These are phyloP conservation scores for Pouteria campechiana DNA, from an alignment of 179 eudicot species.

Conservation along the genomic window DNA sequence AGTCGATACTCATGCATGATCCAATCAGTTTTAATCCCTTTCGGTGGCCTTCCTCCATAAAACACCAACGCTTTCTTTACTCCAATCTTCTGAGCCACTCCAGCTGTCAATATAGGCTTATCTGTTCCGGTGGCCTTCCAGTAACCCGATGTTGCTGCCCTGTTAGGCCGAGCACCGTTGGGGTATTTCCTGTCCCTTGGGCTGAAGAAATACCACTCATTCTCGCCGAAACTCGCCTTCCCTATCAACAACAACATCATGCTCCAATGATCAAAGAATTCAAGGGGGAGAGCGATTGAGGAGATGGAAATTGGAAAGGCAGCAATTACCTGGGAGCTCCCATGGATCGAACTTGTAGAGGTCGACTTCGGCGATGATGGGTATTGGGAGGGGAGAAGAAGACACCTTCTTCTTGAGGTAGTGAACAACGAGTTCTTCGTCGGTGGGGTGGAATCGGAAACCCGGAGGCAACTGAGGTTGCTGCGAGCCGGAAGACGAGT, in stretches of 20 bases:
- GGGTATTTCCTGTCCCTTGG: slow-evolving; percentile 63
- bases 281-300: background rate
- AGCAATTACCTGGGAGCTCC: slow-evolving; percentile 46
- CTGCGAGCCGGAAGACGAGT: slow-evolving; percentile 33
- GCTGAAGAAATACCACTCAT: slow-evolving; percentile 57
- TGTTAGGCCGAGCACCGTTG: slow-evolving; percentile 54
- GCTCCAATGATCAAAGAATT: background rate
- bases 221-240: slow-evolving; percentile 54
- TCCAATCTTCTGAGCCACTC: slow-evolving; percentile 37
- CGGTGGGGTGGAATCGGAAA: slow-evolving; percentile 57
- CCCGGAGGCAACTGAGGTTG: slow-evolving; percentile 56
- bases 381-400: slow-evolving; percentile 43
- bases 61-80: slow-evolving; percentile 58
- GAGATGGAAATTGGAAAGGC: background rate
- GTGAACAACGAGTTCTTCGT: slow-evolving; percentile 55
- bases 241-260: slow-evolving; percentile 12
- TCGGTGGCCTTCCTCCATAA: slow-evolving; percentile 53
- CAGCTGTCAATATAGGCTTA: slow-evolving; percentile 34
- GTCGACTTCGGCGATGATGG: slow-evolving; percentile 54
- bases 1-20: slow-evolving; percentile 59
- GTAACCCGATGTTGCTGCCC: slow-evolving; percentile 60
- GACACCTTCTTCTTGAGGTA: slow-evolving; percentile 45
- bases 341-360: slow-evolving; percentile 59
- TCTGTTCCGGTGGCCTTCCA: slow-evolving; percentile 68
- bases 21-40: slow-evolving; percentile 64